Evolutionary conservation across 1,284 basidiomycete genomes (phyloP), one percentile per base, ranked within the genome.

Genomic region (Ustilago trichophora): DNA sequence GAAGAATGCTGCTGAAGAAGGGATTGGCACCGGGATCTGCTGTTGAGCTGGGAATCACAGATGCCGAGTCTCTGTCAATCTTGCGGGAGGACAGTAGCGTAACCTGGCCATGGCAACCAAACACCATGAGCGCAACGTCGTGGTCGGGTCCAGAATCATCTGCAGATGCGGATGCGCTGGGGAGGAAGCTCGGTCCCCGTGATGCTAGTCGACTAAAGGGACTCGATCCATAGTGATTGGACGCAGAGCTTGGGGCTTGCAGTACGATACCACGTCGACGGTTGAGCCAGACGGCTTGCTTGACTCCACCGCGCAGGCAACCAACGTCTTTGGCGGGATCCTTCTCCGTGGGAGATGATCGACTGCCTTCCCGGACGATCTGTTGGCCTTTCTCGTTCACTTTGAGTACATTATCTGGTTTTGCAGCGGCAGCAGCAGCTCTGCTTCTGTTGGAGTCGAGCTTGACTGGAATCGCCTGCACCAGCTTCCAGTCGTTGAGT

Each of bases 401-500:
- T 29, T 66, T 62, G 50, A 71, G 47, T 16, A 66, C 68, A n/a
- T 71, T 60, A 32, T 53, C 53, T 10, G 49, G 10, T 18, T 46
- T 53, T 5, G 37, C 4, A 1, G 42, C 19, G 8, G 40, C 18
- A 11, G 34, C 18, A 11, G 34, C 36, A n/a, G 22, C 11, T 10
- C 33, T 22, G 10, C 31, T 38, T 37, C 5, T 5, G 33, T 10
- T 12, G n/a, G 41, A 41, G 4, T 25, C 16, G 9, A 40, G 24
- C 13, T 49, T 25, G 47, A 65, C 57, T 2, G 41, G 16, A 7
- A 66, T 4, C 12, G 41, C 24, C 13, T 66, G 50, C 15, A 63
- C 37, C 4, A 58, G 40, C 37, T 56, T 58, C 68, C 68, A 71
- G 32, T 62, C 68, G 22, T 71, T 66, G 41, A 66, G 41, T 0